phyloP scores from a whole-genome alignment of 2,329 filamentous ascomycete genomes.

The Arthrobotrys conoides region DNA sequence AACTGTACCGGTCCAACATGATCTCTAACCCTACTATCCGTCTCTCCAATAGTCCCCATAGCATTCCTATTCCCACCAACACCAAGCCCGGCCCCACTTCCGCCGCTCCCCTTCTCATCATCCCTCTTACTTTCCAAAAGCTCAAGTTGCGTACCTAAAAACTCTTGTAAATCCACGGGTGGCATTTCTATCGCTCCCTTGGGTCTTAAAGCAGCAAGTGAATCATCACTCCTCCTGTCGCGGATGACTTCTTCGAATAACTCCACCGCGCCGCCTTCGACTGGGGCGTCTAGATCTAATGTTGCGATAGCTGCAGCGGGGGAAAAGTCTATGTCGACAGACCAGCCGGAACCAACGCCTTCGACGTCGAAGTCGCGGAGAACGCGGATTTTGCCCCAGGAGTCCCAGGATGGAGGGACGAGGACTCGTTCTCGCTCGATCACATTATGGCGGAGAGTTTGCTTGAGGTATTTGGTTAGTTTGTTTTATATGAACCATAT shows the following conservation, averaged over 20 bases:
- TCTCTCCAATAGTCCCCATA: constrained; percentile 66
- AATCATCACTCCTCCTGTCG: constrained; percentile 77
- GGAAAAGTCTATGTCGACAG: constrained; percentile 76
- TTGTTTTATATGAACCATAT: not conserved
- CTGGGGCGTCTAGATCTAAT: constrained; percentile 64
- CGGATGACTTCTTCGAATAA: constrained; percentile 85
- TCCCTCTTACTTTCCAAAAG: constrained; percentile 78
- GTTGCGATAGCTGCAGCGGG: constrained; percentile 64
- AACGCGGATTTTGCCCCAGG: constrained; percentile 96
- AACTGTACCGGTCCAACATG: constrained; percentile 96
- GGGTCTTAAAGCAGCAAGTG: constrained; percentile 71
- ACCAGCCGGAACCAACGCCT: constrained; percentile 86
- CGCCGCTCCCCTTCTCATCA: constrained; percentile 68
- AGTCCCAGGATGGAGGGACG: constrained; percentile 97
- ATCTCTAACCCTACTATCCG: constrained; percentile 72
- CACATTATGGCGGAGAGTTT: constrained; percentile 87
- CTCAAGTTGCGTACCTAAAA: constrained; percentile 81
- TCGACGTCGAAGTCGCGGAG: constrained; percentile 95
- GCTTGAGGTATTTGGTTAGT: constrained; percentile 71
- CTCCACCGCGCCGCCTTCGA: constrained; percentile 75
- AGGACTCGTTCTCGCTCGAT: constrained; percentile 95
- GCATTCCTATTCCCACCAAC: constrained; percentile 62
- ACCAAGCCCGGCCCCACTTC: constrained; percentile 58
- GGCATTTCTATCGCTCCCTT: constrained; percentile 73
- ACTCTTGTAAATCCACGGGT: constrained; percentile 81